A percentile compares a stretch with the other conserved stretches of the same genome.
Evolutionary conservation across 495 filamentous ascomycete genomes (phyloP).

Genomic region (Trichoderma virens): DNA sequence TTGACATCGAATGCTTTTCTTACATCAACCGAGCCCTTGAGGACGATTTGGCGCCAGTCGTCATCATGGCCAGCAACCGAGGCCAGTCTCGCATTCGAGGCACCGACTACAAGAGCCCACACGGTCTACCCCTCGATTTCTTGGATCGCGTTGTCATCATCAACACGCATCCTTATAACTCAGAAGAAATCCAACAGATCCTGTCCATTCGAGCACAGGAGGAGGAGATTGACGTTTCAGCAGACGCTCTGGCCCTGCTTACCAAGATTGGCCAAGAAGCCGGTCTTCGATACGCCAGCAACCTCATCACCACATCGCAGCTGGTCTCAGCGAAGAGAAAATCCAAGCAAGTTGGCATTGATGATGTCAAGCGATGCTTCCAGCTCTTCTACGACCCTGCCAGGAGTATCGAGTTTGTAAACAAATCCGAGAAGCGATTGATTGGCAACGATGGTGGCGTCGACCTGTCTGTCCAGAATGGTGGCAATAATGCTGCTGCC

Average conservation of each 20-base stretch:
- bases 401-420: constrained; percentile 83
- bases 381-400: constrained; percentile 83
- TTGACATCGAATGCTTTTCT: constrained; percentile 97
- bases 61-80: constrained; percentile 99
- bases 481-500: constrained; percentile 25
- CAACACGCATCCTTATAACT: constrained; percentile 81
- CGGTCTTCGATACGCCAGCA: constrained; percentile 86
- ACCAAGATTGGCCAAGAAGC: constrained; percentile 94
- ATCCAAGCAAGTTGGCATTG: constrained; percentile 66
- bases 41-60: constrained; percentile 86
- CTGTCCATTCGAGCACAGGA: constrained; percentile 85
- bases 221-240: constrained; percentile 84
- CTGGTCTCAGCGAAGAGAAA: constrained; percentile 72
- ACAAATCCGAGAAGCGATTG: constrained; percentile 83
- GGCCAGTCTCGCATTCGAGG: constrained; percentile 88
- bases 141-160: constrained; percentile 94
- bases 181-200: constrained; percentile 85
- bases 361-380: constrained; percentile 91
- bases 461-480: constrained; percentile 56
- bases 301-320: constrained; percentile 89
- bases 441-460: constrained; percentile 82
- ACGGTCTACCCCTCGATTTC: constrained; percentile 92
- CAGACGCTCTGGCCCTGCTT: constrained; percentile 82
- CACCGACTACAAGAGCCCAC: constrained; percentile 83
- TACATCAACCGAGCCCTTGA: constrained; percentile 97